Base-by-base conservation (phyloP, 257 asterid genomes). In the Handroanthus guayacan region DNA sequence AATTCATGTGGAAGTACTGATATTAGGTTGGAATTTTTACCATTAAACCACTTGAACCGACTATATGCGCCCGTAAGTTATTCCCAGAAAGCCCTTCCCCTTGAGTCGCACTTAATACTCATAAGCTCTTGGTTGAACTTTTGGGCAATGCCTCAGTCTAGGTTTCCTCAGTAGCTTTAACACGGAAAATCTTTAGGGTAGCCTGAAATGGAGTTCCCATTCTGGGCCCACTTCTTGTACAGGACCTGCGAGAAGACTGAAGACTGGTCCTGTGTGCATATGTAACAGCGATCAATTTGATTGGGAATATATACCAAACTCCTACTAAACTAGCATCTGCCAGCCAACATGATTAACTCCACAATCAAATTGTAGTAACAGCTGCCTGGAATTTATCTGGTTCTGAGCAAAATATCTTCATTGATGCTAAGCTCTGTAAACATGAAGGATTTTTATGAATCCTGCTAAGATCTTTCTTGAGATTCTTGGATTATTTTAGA, bases 371-470 rank as follows among this genome's bases (percentile, higher is more conserved):
- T 56, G 31, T 56, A 11, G 3, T 1, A 41, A n/a, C 18, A 57
- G 67, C 62, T 47, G 62, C 62, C 44, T 61, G 70, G 36, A 25
- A 57, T 34, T 38, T 45, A 45, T 45, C 8, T 73, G 51, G 36
- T 31, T 7, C 5, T 61, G 38, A 73, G 18, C 61, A 61, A 18
- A 72, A 11, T 20, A 58, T 20, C 41, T 20, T 50, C 25, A 43
- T 10, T 70, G 61, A 70, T 52, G 36, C 50, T n/a, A 37, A 52
- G 38, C 18, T 36, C 31, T 37, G 0, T 20, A 44, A 65, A 16
- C 13, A 41, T 18, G 55, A 11, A 13, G 16, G 55, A 12, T 13
- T 50, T 50, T 14, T 50, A 50, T 3, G 12, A 44, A 47, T 47
- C 54, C n/a, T 47, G 12, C 14, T 47, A 47, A 47, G 4, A 47